Evolutionary conservation across 2,329 filamentous ascomycete genomes (phyloP), one percentile per base, ranked within the genome.

Genomic region (Hawksworthiomyces lignivorus): DNA sequence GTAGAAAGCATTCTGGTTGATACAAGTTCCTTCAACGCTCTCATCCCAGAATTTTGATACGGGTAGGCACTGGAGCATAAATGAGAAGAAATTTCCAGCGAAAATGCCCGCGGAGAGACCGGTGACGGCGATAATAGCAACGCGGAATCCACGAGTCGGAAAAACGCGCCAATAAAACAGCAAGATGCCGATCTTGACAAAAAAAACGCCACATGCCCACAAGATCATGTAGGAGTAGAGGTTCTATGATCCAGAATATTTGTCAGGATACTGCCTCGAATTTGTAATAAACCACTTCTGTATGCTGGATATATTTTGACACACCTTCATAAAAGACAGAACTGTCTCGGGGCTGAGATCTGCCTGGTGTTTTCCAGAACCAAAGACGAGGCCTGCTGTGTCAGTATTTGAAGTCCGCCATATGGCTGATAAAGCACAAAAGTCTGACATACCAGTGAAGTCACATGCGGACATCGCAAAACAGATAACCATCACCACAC

Each of bases 161-260:
- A 49, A 47, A 4, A 49, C 44, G 12, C 44, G 44, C 47, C 47
- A 47, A 31, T 49, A 49, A 20, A 49, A 49, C 5, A 49, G 39
- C 18, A 49, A 36, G 17, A 49, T 49, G 31, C 47, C 45, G 34
- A 47, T 30, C 28, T 49, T 49, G 42, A 47, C 44, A 19, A 33
- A 22, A 20, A 49, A 47, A 12, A 49, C 47, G 24, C 44, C 36
- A 11, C 32, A 41, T 0, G 44, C 37, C 47, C 47, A 49, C 32
- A 49, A 24, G 11, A 49, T 40, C 39, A 43, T 43, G 24, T 49
- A 49, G n/a, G 17, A 41, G 17, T 47, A 47, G 11, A 49, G 31
- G 27, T 49, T 49, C 41, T 40, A 30, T n/a, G 24, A 12, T 8
- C 2, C 24, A 8, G 24, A 26, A 26, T 8, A 12, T 27, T 28